Percentiles rank a stretch among this genome's conserved stretches.
Evolutionary conservation across 306 rosid genomes (phyloP).

Genomic region (Prunus mongolica): DNA sequence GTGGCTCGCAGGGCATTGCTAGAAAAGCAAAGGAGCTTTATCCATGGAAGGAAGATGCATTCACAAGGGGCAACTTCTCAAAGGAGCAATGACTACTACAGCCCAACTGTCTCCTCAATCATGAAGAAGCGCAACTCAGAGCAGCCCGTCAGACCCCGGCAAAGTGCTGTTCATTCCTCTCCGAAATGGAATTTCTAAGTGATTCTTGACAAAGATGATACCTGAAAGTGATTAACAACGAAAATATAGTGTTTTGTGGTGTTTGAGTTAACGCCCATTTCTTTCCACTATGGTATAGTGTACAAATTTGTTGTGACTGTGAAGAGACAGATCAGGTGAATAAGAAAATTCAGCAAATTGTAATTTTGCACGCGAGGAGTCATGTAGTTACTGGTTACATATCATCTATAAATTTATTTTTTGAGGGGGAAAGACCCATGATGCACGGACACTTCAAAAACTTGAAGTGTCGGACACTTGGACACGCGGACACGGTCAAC

Average conservation of each 20-base stretch:
- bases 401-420: not conserved
- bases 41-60: slow-evolving; percentile 76
- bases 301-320: slow-evolving; percentile 34
- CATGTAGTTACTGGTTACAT: slow-evolving; percentile 4
- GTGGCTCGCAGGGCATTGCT: slow-evolving; percentile 49
- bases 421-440: not conserved
- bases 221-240: slow-evolving; percentile 19
- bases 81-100: slow-evolving; percentile 84
- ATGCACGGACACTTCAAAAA: no score
- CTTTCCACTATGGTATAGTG: slow-evolving; percentile 37
- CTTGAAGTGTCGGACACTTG: no score
- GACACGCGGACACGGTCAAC: no score
- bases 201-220: slow-evolving; percentile 22
- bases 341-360: slow-evolving; percentile 46
- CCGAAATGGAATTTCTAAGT: slow-evolving; percentile 84
- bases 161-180: slow-evolving; percentile 79
- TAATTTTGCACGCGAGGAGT: slow-evolving; percentile 18
- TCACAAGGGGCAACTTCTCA: slow-evolving; percentile 91
- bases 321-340: slow-evolving; percentile 51
- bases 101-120: slow-evolving; percentile 92
- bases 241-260: slow-evolving; percentile 41
- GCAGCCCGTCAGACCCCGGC: slow-evolving; percentile 58
- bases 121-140: slow-evolving; percentile 82
- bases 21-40: slow-evolving; percentile 77
- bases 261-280: slow-evolving; percentile 17